phyloP scores from a whole-genome alignment of 169 alveolate genomes.

The Eimeria praecox region DNA sequence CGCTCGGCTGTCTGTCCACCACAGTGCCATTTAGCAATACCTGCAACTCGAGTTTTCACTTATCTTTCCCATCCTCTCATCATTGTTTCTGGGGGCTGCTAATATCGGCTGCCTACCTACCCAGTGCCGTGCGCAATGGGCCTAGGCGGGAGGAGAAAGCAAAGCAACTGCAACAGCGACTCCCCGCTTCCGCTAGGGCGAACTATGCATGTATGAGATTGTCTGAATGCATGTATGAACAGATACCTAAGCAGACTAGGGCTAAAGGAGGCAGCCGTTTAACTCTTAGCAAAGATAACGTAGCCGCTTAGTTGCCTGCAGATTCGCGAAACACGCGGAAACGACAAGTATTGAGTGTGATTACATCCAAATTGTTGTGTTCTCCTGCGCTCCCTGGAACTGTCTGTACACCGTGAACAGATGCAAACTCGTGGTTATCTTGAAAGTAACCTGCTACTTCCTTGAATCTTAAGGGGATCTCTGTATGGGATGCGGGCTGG shows the following conservation, averaged over 20 bases:
- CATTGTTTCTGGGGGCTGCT: background rate
- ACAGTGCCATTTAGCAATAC: background rate
- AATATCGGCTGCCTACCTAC: background rate
- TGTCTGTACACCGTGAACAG: background rate
- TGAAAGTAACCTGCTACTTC: background rate
- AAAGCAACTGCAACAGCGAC: background rate
- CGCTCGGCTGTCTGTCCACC: background rate
- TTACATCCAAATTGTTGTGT: background rate
- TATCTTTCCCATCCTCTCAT: background rate
- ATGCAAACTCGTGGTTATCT: background rate
- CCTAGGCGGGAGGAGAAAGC: background rate
- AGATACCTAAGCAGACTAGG: background rate
- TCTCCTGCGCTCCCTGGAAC: background rate
- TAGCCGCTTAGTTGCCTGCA: background rate
- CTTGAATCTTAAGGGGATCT: too few species aligned
- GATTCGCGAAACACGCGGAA: too few species aligned
- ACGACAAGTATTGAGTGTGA: background rate
- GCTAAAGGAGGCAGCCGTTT: background rate
- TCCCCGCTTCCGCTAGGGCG: too few species aligned
- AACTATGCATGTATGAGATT: too few species aligned
- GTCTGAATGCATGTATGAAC: too few species aligned
- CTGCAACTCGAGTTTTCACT: background rate
- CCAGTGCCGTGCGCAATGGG: background rate
- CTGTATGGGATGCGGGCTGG: background rate
- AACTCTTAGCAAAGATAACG: background rate